Evolutionary conservation across 495 filamentous ascomycete genomes (phyloP), one percentile per base, ranked within the genome.

Genomic region (Chaetomium fimeti): DNA sequence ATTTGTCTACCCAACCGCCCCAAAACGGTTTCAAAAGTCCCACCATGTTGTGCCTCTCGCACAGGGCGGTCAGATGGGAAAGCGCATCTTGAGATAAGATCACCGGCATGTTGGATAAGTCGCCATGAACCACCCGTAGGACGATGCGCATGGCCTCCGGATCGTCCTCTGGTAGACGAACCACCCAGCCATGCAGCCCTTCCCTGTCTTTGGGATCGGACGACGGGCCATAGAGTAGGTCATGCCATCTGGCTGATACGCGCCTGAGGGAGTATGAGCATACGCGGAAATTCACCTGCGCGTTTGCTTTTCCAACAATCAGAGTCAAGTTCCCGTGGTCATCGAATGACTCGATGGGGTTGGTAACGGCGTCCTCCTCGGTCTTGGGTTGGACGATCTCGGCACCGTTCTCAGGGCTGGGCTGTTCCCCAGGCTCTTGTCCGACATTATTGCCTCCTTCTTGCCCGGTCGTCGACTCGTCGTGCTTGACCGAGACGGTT

Each of bases 201-300:
- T 27, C n/a, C 5, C 38, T 22, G 32, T 16, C 36, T 11, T 20
- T 13, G 20, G 11, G 20, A 18, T 12, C n/a, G n/a, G 43, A n/a
- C 5, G 5, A 22, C 7, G 3, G 12, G 13, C 36, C 32, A 42
- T 57, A 27, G 11, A 57, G 22, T 22, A 2, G 5, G 2, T 2
- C 12, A 3, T 57, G 3, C 32, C 32, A 57, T 8, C 5, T 13
- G 13, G 24, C 15, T 0, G 38, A 58, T 15, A 24, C 4, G 22
- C 56, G 24, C 3, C 40, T 12, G 5, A 58, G 40, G 20, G 56
- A 45, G 11, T 40, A 15, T 16, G 56, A 58, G 56, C 56, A 58
- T 4, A 58, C 56, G 16, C 20, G 40, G 40, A 58, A 58, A 15
- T 8, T 5, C 15, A 24, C 24, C 15, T 29, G 28, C 38, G 18